Evolutionary conservation across 306 rosid genomes (phyloP).

Genomic region (Trifolium dubium): DNA sequence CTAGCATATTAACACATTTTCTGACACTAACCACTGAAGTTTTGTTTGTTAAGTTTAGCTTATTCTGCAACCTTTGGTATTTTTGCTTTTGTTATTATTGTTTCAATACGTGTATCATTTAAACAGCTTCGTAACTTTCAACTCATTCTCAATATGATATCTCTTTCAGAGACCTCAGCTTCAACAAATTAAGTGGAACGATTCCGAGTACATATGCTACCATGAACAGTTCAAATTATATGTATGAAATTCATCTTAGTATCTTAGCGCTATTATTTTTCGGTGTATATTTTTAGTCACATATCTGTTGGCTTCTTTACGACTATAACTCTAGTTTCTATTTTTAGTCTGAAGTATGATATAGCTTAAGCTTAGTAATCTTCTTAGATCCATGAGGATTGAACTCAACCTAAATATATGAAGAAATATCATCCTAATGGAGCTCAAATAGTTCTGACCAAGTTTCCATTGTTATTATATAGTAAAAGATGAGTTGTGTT

Average conservation of each 20-base stretch:
- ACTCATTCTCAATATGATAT: background rate
- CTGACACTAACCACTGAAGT: background rate
- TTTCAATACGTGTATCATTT: background rate
- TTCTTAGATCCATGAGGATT: background rate
- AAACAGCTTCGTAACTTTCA: background rate
- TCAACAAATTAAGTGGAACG: constrained; percentile 20
- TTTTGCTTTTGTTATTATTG: background rate
- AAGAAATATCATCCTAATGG: background rate
- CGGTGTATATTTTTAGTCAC: background rate
- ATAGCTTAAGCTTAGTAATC: background rate
- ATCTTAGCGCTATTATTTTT: background rate
- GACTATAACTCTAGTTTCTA: background rate
- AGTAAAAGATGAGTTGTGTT: background rate
- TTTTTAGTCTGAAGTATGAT: background rate
- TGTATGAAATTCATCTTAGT: background rate
- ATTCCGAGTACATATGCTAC: background rate
- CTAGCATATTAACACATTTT: no score
- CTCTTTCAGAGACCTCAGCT: constrained; percentile 29
- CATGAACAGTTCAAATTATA: background rate
- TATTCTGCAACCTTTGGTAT: background rate
- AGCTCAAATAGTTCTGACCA: background rate
- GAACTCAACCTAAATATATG: background rate
- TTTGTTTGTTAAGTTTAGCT: background rate
- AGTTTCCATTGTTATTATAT: background rate
- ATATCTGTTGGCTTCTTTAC: constrained; percentile 1